phyloP scores from a whole-genome alignment of 2,329 filamentous ascomycete species.

The Pseudogymnoascus sp. region DNA sequence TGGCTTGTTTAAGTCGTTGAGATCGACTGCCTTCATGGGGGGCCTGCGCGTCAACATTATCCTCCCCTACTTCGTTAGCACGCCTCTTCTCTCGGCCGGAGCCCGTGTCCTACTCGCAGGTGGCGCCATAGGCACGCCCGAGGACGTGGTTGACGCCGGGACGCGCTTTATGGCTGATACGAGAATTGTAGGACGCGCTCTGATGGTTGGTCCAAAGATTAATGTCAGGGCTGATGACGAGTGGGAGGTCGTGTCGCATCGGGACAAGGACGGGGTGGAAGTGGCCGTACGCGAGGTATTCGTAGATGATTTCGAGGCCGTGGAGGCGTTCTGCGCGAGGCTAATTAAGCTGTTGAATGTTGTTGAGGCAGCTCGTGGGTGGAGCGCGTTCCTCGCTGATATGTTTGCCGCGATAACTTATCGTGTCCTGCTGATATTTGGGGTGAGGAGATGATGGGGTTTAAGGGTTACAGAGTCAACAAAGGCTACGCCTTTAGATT shows the following conservation, averaged over 20 bases:
- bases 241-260: slow-evolving; percentile 20
- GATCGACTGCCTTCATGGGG: slow-evolving; percentile 38
- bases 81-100: slow-evolving; percentile 42
- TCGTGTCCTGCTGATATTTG: slow-evolving; percentile 14
- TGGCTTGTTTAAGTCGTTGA: slow-evolving; percentile 53
- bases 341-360: slow-evolving; percentile 46
- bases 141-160: slow-evolving; percentile 55
- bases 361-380: slow-evolving; percentile 41
- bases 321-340: slow-evolving; percentile 46
- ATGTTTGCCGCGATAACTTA: slow-evolving; percentile 17
- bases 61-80: slow-evolving; percentile 59
- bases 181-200: slow-evolving; percentile 44
- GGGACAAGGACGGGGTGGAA: slow-evolving; percentile 24
- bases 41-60: slow-evolving; percentile 57
- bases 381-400: slow-evolving; percentile 36
- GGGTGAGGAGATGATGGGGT: neutral
- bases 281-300: slow-evolving; percentile 52
- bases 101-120: slow-evolving; percentile 49
- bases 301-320: slow-evolving; percentile 47
- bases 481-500: neutral
- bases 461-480: neutral
- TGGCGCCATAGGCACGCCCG: slow-evolving; percentile 39
- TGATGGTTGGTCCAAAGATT: slow-evolving; percentile 50
- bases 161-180: slow-evolving; percentile 54
- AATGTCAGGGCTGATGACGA: slow-evolving; percentile 35